Evolutionary conservation across 2,329 filamentous ascomycete species (phyloP).

Genomic region (Cercospora canescens): DNA sequence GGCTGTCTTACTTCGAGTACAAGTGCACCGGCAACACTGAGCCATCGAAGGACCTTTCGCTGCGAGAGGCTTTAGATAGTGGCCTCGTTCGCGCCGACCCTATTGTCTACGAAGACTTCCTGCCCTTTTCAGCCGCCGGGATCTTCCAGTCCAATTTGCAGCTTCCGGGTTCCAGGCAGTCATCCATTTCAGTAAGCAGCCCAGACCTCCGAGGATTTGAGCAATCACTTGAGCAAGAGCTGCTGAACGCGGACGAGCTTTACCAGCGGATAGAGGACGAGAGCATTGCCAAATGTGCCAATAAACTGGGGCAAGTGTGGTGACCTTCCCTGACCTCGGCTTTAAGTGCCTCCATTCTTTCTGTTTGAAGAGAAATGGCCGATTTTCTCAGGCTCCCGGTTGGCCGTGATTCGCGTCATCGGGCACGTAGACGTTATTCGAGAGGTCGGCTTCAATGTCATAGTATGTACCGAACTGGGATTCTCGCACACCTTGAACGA

Average conservation of each 20-base stretch:
- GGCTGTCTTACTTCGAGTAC: neutral
- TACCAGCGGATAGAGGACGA: neutral
- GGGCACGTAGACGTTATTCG: too few species aligned
- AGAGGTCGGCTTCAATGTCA: too few species aligned
- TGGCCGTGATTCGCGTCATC: too few species aligned
- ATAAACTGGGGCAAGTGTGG: neutral
- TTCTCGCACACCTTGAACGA: too few species aligned
- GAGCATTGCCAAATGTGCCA: neutral
- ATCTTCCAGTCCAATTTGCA: neutral
- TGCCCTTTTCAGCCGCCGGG: neutral
- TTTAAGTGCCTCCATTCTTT: too few species aligned
- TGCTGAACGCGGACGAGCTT: neutral
- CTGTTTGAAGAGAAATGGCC: too few species aligned
- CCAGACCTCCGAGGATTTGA: neutral
- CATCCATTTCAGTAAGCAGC: neutral
- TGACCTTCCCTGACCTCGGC: too few species aligned
- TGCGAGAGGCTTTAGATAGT: neutral
- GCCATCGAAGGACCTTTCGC: neutral
- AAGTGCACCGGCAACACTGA: neutral
- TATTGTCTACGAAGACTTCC: neutral
- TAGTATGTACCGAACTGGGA: too few species aligned
- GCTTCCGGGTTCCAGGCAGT: neutral
- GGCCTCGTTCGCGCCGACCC: neutral
- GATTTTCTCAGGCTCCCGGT: too few species aligned
- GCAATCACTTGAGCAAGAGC: neutral